Conservation (phyloP, 306 rosid genomes). For the Dicorynia guianensis region DNA sequence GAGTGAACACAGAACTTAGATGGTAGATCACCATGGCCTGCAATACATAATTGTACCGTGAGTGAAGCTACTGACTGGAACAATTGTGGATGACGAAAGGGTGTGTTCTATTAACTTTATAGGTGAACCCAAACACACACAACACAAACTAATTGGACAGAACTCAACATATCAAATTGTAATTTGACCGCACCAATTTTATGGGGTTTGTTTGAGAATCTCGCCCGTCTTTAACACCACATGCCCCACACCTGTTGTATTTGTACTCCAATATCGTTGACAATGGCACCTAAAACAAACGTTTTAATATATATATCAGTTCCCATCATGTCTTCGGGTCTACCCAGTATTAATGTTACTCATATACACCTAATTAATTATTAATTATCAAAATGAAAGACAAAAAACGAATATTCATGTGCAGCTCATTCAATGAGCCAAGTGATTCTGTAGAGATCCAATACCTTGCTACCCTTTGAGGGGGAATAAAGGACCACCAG, state of each 20-base stretch:
- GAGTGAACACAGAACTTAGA: no score
- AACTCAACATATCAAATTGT: not conserved
- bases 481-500: no score
- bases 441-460: no score
- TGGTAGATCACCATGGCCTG: not conserved
- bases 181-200: not conserved
- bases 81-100: no score
- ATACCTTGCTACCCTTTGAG: no score
- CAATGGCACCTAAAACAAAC: not conserved
- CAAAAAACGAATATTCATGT: no score
- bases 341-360: no score
- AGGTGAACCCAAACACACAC: not conserved
- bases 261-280: not conserved
- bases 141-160: not conserved
- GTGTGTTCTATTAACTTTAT: no score
- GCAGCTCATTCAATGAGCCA: no score
- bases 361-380: no score
- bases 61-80: not conserved
- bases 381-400: no score
- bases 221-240: constrained; percentile 17
- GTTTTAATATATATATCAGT: not conserved
- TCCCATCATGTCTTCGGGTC: not conserved
- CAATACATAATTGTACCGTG: not conserved
- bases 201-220: not conserved
- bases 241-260: not conserved